Percentiles rank a stretch among this genome's conserved stretches.
Evolutionary conservation across 352 stramenopile species (phyloP).

Genomic region (Halophytophthora batemanensis): DNA sequence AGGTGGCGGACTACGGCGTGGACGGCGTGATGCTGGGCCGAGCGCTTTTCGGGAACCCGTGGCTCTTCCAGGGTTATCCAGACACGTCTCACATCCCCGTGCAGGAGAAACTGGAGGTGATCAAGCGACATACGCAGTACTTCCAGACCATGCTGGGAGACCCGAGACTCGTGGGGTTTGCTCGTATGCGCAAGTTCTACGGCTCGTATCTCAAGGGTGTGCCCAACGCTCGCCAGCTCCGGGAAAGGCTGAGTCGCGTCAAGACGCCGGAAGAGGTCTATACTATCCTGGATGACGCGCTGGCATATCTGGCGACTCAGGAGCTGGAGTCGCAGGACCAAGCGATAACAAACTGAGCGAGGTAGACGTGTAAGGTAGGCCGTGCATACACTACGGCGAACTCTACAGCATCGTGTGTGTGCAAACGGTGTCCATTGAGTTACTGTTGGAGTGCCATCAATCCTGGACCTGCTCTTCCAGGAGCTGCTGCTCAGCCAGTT

Average conservation of each 20-base stretch:
- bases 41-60: slow-evolving; percentile 76
- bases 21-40: slow-evolving; percentile 81
- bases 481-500: slow-evolving; percentile 28
- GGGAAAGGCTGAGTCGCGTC: slow-evolving; percentile 49
- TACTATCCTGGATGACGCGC: slow-evolving; percentile 47
- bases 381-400: slow-evolving; percentile 11
- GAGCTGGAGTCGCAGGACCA: slow-evolving; percentile 17
- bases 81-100: slow-evolving; percentile 53
- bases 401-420: slow-evolving; percentile 14
- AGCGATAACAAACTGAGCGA: slow-evolving; percentile 2
- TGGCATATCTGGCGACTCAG: slow-evolving; percentile 29
- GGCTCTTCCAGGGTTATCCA: slow-evolving; percentile 68
- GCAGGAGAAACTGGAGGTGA: slow-evolving; percentile 52
- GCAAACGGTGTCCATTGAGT: too few species aligned
- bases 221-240: slow-evolving; percentile 63
- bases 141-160: slow-evolving; percentile 56
- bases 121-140: slow-evolving; percentile 63
- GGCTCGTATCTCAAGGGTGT: slow-evolving; percentile 70
- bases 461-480: background rate
- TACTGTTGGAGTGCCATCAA: too few species aligned
- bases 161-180: slow-evolving; percentile 50
- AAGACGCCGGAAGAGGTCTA: slow-evolving; percentile 54
- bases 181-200: slow-evolving; percentile 83
- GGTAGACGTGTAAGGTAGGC: too few species aligned
- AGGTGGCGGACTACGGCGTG: slow-evolving; percentile 63